Base-by-base conservation (phyloP, 176 grass and related monocot species). In the Hsuehochloa calcarea region DNA sequence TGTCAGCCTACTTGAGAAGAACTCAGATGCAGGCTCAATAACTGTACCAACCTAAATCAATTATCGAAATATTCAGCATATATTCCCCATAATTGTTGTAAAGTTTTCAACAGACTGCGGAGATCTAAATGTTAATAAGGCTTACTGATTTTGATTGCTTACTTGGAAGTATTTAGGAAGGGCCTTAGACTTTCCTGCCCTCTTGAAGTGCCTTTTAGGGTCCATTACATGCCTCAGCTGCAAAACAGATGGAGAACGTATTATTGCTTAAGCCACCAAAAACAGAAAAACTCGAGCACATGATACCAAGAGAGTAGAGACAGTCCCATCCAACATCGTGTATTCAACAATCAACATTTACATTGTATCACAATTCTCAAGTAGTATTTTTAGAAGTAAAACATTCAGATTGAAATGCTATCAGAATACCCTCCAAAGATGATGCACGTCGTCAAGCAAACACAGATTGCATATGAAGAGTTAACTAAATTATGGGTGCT, bases 201-300 rank as follows among this genome's bases (percentile, higher is more conserved):
- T 95, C 80, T 98, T 98, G 77, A 98, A 98, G 78, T 98, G 95
- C 55, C 85, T 93, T 90, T 98, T 98, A 29, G 95, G 95, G 90
- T 98, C 95, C 41, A 95, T 83, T 72, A 93, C 89, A 83, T 85
- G 88, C 70, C 95, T 95, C 85, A 98, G 80, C 95, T 98, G 80
- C 51, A 93, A 91, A 67, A 92, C 43, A 70, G 0, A 73, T 47
- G n/a, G 62, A 46, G 47, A 82, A n/a, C 16, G 23, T 40, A 81
- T 54, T 26, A 74, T 65, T 56, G 5, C 39, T 54, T 75, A 64
- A 68, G 56, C 54, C 5, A 45, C 22, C 35, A 37, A 85, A 69
- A 74, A 11, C 1, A 35, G 15, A 82, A 17, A 34, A 13, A 44
- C 16, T 59, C 31, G 29, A 72, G 51, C 20, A 82, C 29, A 56